phyloP scores from a whole-genome alignment of 2,329 filamentous ascomycete species.

The Thermochaetoides dissita region DNA sequence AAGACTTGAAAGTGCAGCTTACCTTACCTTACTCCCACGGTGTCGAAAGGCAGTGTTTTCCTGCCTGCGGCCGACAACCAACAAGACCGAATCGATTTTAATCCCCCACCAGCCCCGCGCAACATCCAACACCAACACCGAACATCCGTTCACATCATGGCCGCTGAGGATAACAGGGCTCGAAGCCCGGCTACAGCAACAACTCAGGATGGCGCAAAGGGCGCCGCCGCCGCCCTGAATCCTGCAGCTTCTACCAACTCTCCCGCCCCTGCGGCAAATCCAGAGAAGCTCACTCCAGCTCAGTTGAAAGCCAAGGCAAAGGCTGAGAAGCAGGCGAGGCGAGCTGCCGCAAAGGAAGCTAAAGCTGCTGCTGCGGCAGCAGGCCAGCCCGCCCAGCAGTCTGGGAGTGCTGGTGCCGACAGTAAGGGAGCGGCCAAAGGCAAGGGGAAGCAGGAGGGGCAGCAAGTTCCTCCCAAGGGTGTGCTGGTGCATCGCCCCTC shows the following conservation, averaged over 20 bases:
- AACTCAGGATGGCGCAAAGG: constrained; percentile 4
- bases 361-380: constrained; percentile 30
- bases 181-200: constrained; percentile 6
- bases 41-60: too few species aligned
- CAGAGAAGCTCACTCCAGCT: constrained; percentile 52
- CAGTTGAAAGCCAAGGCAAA: constrained; percentile 82
- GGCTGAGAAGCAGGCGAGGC: constrained; percentile 77
- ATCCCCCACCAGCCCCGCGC: not conserved
- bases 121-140: not conserved
- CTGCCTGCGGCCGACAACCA: too few species aligned
- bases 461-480: constrained; percentile 18
- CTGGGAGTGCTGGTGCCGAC: constrained; percentile 19
- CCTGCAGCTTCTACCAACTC: constrained; percentile 6
- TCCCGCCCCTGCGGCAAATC: constrained; percentile 17
- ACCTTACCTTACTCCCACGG: not conserved
- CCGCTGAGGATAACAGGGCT: constrained; percentile 12
- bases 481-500: constrained; percentile 21
- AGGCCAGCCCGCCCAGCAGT: constrained; percentile 24
- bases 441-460: constrained; percentile 32
- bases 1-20: not conserved
- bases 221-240: not conserved
- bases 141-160: constrained; percentile 8
- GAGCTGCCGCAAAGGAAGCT: constrained; percentile 55
- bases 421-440: constrained; percentile 31
- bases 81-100: too few species aligned